Percentiles rank a stretch among this genome's conserved stretches.
Conservation (phyloP, 1,284 basidiomycete genomes). For the Coniophora puteana region DNA sequence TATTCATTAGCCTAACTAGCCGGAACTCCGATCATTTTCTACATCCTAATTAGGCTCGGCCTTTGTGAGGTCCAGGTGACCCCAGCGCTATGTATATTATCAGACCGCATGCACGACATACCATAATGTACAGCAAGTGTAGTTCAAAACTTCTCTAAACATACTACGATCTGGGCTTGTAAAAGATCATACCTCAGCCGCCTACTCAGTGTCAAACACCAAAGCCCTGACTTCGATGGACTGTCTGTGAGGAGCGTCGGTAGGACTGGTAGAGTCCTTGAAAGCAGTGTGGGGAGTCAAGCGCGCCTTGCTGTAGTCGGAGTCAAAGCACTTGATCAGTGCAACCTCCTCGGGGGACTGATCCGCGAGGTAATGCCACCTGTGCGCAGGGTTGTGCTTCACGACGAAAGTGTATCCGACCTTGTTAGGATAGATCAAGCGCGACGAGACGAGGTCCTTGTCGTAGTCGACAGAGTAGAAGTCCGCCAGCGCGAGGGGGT, state of each 20-base stretch:
- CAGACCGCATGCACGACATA: too few species aligned
- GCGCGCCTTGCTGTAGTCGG: constrained; percentile 17
- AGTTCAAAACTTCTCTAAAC: too few species aligned
- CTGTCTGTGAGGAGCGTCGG: constrained; percentile 21
- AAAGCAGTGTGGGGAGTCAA: constrained; percentile 28
- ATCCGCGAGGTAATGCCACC: constrained; percentile 33
- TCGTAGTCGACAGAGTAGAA: constrained; percentile 41
- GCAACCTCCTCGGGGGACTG: constrained; percentile 29
- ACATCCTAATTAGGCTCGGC: too few species aligned
- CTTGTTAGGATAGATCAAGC: constrained; percentile 38
- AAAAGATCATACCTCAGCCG: too few species aligned
- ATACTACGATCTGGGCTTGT: too few species aligned
- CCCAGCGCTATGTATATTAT: too few species aligned
- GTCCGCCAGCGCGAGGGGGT: constrained; percentile 58
- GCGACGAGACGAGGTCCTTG: constrained; percentile 41
- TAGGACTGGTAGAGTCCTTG: constrained; percentile 24
- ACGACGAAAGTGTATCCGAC: constrained; percentile 30
- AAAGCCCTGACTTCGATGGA: constrained; percentile 29
- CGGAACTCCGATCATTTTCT: too few species aligned
- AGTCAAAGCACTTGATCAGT: constrained; percentile 29
- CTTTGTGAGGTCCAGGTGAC: too few species aligned
- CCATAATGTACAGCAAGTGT: too few species aligned
- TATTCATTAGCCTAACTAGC: too few species aligned
- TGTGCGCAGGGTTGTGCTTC: constrained; percentile 21
- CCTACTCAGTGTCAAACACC: constrained; percentile 26